These are phyloP conservation scores for Coleophoma eucalyptorum DNA, from an alignment of 2,329 filamentous ascomycete species.

Conservation along the genomic window DNA sequence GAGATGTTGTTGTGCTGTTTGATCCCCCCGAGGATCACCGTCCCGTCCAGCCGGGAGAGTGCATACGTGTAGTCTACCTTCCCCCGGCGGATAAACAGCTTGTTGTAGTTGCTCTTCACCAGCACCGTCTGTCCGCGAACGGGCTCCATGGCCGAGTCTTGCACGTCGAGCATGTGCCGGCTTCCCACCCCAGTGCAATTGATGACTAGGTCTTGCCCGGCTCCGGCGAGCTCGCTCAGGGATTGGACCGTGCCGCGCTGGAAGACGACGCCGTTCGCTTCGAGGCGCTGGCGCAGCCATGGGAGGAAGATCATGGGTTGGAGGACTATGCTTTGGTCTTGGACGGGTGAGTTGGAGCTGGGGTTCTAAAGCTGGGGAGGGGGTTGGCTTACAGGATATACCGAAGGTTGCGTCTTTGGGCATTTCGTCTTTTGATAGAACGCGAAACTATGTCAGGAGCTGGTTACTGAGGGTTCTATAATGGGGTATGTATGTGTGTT, in stretches of 20 bases:
- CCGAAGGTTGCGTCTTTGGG: neutral
- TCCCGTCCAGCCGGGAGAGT: neutral
- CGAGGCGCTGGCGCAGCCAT: neutral
- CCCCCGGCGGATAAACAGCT: neutral
- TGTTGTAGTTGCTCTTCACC: neutral
- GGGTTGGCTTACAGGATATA: neutral
- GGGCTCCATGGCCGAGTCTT: neutral
- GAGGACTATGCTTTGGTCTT: neutral
- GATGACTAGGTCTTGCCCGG: neutral
- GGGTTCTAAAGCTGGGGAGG: neutral
- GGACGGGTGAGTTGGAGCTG: neutral
- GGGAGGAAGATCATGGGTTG: neutral
- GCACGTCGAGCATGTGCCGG: neutral
- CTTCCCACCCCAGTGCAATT: neutral
- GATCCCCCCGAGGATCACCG: neutral
- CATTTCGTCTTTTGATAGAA: neutral
- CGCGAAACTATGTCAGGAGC: neutral
- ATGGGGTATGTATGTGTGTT: neutral
- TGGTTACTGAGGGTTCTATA: too few species aligned
- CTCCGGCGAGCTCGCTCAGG: neutral
- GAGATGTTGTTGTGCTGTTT: neutral
- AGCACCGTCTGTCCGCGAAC: neutral
- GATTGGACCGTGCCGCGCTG: neutral
- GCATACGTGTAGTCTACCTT: neutral
- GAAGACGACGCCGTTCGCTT: neutral